Conservation (phyloP, 108 stramenopile genomes). For the Cyclotella sp. region DNA sequence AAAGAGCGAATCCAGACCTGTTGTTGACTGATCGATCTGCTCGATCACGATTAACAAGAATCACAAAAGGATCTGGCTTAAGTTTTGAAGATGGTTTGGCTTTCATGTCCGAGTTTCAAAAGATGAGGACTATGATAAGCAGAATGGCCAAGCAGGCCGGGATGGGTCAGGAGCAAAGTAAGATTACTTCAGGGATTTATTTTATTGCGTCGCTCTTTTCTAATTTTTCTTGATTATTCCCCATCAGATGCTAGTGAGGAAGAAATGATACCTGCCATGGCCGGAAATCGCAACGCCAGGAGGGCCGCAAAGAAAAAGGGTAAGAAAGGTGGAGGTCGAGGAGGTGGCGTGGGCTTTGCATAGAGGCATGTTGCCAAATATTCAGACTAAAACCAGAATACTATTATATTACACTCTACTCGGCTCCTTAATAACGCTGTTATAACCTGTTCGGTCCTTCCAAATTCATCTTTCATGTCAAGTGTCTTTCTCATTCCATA, state of each 20-base stretch:
- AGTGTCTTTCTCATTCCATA: too few relatives aligned
- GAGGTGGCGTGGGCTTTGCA: conserved; percentile 83
- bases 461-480: too few relatives aligned
- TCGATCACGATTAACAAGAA: conserved; percentile 72
- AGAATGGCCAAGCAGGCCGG: conserved; percentile 92
- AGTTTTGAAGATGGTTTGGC: conserved; percentile 69
- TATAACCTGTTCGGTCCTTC: too few relatives aligned
- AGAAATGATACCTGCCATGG: conserved; percentile 59
- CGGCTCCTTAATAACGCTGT: too few relatives aligned
- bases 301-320: conserved; percentile 87
- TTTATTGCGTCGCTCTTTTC: background rate
- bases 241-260: conserved; percentile 31
- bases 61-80: conserved; percentile 85
- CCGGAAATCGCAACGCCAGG: conserved; percentile 79
- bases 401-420: too few relatives aligned
- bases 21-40: conserved; percentile 83
- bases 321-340: conserved; percentile 70
- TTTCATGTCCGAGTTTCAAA: conserved; percentile 94
- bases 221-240: background rate
- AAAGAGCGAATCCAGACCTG: conserved; percentile 87
- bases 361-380: too few relatives aligned
- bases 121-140: conserved; percentile 96
- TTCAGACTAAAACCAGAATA: too few relatives aligned
- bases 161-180: conserved; percentile 19
- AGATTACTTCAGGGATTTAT: background rate